phyloP scores from a whole-genome alignment of 2,329 filamentous ascomycete genomes.

The Claviceps cyperi region DNA sequence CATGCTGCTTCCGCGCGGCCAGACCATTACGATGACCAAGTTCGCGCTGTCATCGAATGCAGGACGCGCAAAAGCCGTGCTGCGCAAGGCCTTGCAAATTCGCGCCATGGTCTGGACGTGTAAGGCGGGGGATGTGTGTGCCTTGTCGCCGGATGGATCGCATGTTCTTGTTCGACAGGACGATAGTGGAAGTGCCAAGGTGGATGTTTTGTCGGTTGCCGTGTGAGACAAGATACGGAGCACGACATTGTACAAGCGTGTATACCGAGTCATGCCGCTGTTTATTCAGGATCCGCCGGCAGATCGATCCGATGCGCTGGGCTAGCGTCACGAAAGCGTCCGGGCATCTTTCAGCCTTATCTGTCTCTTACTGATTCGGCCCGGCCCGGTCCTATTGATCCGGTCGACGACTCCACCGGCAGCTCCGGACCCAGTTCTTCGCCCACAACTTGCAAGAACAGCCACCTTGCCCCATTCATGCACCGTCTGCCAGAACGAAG shows the following conservation, averaged over 20 bases:
- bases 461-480: too few relatives aligned
- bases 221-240: background rate
- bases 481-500: constrained; percentile 8
- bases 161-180: constrained; percentile 3
- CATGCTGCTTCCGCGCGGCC: background rate
- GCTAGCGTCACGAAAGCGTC: too few relatives aligned
- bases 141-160: constrained; percentile 3
- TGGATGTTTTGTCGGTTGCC: constrained; percentile 2
- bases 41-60: constrained; percentile 5
- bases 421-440: too few relatives aligned
- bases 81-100: constrained; percentile 3
- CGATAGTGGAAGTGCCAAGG: background rate
- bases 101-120: constrained; percentile 1
- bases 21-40: constrained; percentile 3
- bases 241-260: background rate
- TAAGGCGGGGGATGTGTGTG: constrained; percentile 1
- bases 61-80: constrained; percentile 1
- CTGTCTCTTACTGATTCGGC: too few relatives aligned
- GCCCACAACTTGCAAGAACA: too few relatives aligned
- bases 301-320: too few relatives aligned
- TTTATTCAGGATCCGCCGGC: too few relatives aligned
- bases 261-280: too few relatives aligned
- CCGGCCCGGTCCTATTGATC: too few relatives aligned
- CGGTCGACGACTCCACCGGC: too few relatives aligned
- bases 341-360: too few relatives aligned